Conservation (phyloP, 2,329 filamentous ascomycete species). For the Fusarium musae region DNA sequence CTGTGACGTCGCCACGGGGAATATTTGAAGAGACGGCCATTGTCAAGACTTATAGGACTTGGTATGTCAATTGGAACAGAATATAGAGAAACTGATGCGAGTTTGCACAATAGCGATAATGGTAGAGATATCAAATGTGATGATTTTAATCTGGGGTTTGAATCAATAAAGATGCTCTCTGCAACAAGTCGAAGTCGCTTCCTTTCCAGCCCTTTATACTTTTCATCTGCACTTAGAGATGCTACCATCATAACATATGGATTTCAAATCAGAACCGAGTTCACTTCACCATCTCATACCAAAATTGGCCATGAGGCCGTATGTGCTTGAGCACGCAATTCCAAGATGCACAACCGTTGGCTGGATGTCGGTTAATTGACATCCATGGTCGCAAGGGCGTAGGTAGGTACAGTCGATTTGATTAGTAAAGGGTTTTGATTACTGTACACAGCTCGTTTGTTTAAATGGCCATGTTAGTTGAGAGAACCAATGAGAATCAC, state of each 20-base stretch:
- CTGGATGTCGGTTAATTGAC: conserved; percentile 26
- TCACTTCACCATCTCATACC: conserved; percentile 24
- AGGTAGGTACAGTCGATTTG: conserved; percentile 1
- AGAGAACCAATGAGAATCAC: neutral
- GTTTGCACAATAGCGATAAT: neutral
- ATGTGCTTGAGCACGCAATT: conserved; percentile 43
- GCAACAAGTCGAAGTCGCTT: conserved; percentile 13
- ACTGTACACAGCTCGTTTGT: conserved; percentile 26
- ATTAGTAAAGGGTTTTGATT: conserved; percentile 42
- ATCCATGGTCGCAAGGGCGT: conserved; percentile 24
- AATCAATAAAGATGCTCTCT: neutral
- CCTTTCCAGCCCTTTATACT: conserved; percentile 31
- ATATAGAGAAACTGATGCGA: neutral
- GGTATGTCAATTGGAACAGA: neutral
- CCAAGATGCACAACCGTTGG: conserved; percentile 31
- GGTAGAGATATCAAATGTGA: neutral
- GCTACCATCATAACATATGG: conserved; percentile 13
- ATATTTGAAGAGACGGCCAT: conserved; percentile 57
- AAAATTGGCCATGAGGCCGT: conserved; percentile 30
- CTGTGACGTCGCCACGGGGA: conserved; percentile 69
- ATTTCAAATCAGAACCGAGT: conserved; percentile 46
- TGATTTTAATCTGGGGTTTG: neutral
- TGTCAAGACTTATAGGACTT: conserved; percentile 12
- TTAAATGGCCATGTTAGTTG: neutral
- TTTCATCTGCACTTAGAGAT: conserved; percentile 2